Evolutionary conservation across 2,329 filamentous ascomycete genomes (phyloP).

Genomic region (Exophiala mesophila): DNA sequence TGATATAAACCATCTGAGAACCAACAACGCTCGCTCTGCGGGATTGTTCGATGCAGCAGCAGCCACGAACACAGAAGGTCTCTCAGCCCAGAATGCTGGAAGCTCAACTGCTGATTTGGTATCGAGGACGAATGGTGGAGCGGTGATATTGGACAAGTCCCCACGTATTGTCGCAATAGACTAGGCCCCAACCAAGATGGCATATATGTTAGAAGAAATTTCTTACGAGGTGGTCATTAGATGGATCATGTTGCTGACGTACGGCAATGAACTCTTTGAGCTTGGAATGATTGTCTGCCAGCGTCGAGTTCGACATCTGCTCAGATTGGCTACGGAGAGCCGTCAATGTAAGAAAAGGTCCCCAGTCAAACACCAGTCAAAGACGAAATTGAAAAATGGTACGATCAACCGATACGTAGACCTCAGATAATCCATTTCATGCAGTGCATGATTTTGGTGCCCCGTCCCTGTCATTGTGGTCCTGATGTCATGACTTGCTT

Average conservation of each 20-base stretch:
- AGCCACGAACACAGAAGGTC: slow-evolving; percentile 72
- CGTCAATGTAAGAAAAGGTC: no score
- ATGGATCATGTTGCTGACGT: slow-evolving; percentile 1
- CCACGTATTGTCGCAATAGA: slow-evolving; percentile 79
- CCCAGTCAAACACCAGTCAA: no score
- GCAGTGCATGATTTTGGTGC: no score
- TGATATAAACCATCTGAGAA: slow-evolving; percentile 94
- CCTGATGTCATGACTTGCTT: no score
- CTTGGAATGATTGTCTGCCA: slow-evolving; percentile 26
- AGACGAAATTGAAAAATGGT: no score
- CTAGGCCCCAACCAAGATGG: slow-evolving; percentile 31
- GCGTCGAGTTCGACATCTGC: slow-evolving; percentile 6
- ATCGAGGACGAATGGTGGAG: slow-evolving; percentile 76
- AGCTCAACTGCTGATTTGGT: slow-evolving; percentile 74
- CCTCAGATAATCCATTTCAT: no score
- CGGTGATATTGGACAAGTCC: slow-evolving; percentile 73
- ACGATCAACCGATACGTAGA: no score
- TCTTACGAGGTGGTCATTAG: not conserved
- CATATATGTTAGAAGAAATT: slow-evolving; percentile 9
- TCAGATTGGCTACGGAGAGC: no score
- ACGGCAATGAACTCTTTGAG: slow-evolving; percentile 31
- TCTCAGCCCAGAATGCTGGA: slow-evolving; percentile 77
- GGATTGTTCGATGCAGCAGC: slow-evolving; percentile 74
- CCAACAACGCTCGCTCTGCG: slow-evolving; percentile 74
- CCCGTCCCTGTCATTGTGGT: no score